A percentile compares a stretch with the other conserved stretches of the same genome.
Evolutionary conservation across 2,329 filamentous ascomycete genomes (phyloP).

Genomic region (Verticillium zaregamsianum): DNA sequence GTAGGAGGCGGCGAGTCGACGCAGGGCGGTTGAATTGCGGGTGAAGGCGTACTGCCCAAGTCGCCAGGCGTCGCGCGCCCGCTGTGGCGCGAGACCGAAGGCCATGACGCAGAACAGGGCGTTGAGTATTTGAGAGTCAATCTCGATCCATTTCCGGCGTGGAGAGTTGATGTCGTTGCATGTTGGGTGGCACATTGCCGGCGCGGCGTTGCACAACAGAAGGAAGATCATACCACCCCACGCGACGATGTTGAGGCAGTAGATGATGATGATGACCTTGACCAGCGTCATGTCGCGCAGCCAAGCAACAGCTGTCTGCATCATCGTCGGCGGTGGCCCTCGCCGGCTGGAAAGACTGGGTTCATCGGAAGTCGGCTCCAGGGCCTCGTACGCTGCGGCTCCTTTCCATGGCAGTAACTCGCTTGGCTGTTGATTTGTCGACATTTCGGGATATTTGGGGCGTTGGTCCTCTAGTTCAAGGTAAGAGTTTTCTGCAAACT

Average conservation of each 20-base stretch:
- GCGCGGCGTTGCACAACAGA: slow-evolving; percentile 69
- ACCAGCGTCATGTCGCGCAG: neutral
- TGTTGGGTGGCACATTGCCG: slow-evolving; percentile 66
- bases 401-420: neutral
- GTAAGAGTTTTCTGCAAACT: too few relatives aligned
- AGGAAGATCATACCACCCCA: slow-evolving; percentile 93
- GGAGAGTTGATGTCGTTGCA: slow-evolving; percentile 73
- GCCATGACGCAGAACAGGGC: slow-evolving; percentile 82
- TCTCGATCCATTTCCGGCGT: slow-evolving; percentile 80
- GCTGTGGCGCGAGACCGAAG: slow-evolving; percentile 81
- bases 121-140: slow-evolving; percentile 78
- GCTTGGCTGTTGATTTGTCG: neutral
- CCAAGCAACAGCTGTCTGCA: neutral
- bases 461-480: too few relatives aligned
- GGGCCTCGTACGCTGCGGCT: neutral
- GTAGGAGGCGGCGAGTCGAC: slow-evolving; percentile 70
- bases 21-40: slow-evolving; percentile 51
- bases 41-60: slow-evolving; percentile 59
- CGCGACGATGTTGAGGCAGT: slow-evolving; percentile 77
- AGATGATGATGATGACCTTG: slow-evolving; percentile 64
- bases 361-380: neutral
- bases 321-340: neutral
- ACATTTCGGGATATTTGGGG: neutral
- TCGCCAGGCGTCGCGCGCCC: slow-evolving; percentile 75
- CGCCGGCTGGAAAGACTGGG: neutral